A percentile compares a stretch with the other conserved stretches of the same genome.
Conservation (phyloP, 2,329 filamentous ascomycete species). For the Alternaria sp. region DNA sequence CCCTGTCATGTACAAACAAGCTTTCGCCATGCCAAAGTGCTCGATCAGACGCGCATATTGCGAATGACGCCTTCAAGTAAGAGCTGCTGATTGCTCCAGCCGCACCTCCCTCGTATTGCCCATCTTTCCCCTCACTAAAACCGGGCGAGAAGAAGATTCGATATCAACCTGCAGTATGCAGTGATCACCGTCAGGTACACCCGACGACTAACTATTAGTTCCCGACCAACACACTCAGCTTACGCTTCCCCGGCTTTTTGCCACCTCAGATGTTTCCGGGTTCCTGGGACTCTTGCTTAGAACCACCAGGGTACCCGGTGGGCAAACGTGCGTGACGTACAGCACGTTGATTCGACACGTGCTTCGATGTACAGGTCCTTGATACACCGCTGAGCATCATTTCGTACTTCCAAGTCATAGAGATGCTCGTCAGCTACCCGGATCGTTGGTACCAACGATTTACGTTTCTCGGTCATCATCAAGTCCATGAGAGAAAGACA, state of each 20-base stretch:
- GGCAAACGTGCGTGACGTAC: conserved; percentile 7
- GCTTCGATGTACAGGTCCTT: not conserved
- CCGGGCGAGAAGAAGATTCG: not conserved
- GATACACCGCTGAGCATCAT: not conserved
- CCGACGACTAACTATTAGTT: not conserved
- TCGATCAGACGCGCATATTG: not conserved
- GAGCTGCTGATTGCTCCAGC: not conserved
- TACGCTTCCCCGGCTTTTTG: not conserved
- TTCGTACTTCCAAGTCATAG: not conserved
- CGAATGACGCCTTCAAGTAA: not conserved
- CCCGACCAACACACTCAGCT: not conserved
- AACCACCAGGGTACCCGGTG: not conserved
- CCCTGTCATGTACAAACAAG: not conserved
- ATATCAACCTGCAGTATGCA: not conserved
- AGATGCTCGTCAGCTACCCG: not conserved
- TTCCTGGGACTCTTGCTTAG: not conserved
- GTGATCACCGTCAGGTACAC: not conserved
- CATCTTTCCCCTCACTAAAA: not conserved
- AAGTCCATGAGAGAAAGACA: not conserved
- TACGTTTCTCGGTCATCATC: not conserved
- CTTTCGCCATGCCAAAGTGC: not conserved
- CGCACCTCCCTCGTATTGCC: not conserved
- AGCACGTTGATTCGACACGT: conserved; percentile 9
- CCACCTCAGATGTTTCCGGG: not conserved
- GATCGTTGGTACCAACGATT: not conserved